A percentile compares a stretch with the other conserved stretches of the same genome.
Conservation (phyloP, 1,284 basidiomycete genomes). For the Xerocomus amazonicus region DNA sequence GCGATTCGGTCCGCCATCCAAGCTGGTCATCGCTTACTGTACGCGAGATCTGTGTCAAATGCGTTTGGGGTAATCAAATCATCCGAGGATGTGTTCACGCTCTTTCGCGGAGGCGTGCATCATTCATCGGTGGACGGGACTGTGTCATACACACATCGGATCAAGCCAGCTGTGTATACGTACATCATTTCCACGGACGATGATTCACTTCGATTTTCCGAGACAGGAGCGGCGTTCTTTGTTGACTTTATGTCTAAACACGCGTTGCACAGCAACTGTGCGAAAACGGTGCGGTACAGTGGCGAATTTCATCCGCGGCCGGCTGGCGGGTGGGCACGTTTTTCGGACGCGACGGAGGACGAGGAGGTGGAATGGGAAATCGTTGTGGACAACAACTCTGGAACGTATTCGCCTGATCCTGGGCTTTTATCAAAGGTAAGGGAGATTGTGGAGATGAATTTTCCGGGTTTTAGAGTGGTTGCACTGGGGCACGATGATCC, state of each 20-base stretch:
- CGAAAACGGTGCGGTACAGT: constrained; percentile 58
- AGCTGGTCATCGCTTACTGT: constrained; percentile 69
- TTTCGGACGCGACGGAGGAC: constrained; percentile 53
- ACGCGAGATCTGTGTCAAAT: constrained; percentile 62
- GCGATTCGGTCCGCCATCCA: constrained; percentile 66
- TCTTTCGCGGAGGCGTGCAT: constrained; percentile 47
- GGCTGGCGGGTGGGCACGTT: constrained; percentile 60
- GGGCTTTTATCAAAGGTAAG: constrained; percentile 52
- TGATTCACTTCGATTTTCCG: constrained; percentile 71
- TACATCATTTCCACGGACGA: constrained; percentile 70
- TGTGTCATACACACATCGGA: constrained; percentile 42
- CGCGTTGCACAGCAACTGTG: constrained; percentile 54
- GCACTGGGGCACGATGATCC: constrained; percentile 59
- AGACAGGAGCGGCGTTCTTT: constrained; percentile 77
- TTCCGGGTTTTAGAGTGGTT: constrained; percentile 57
- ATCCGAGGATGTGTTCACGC: constrained; percentile 42
- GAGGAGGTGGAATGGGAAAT: constrained; percentile 63
- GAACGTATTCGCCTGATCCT: constrained; percentile 68
- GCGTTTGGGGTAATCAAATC: constrained; percentile 55
- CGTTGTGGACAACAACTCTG: constrained; percentile 75
- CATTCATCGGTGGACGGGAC: constrained; percentile 17
- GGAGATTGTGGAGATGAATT: constrained; percentile 63
- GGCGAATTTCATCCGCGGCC: constrained; percentile 80
- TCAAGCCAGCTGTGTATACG: constrained; percentile 77
- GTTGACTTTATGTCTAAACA: constrained; percentile 79